Conservation (phyloP, 768 basidiomycete species). For the Leccinum subgranulosum region DNA sequence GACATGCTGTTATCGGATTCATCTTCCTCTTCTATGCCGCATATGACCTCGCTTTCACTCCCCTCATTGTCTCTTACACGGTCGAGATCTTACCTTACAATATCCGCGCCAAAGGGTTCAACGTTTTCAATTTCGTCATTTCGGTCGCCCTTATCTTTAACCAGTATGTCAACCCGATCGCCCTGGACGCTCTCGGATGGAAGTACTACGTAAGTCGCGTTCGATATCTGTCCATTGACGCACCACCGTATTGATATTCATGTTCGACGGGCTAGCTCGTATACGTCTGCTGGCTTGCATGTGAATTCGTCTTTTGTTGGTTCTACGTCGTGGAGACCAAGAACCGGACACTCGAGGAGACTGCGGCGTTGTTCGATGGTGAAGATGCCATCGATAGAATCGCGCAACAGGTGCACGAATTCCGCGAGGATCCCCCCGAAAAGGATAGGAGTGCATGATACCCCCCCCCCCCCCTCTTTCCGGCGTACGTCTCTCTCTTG, state of each 20-base stretch:
- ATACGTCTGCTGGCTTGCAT: constrained; percentile 67
- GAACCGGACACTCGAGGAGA: constrained; percentile 74
- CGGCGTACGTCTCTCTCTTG: background rate
- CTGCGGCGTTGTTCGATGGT: constrained; percentile 78
- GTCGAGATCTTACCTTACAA: constrained; percentile 84
- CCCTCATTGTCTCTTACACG: constrained; percentile 83
- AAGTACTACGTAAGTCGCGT: constrained; percentile 61
- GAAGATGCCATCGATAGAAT: constrained; percentile 46
- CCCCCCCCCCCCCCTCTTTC: background rate
- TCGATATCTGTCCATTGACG: background rate
- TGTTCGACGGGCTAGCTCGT: constrained; percentile 42
- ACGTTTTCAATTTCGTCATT: constrained; percentile 74
- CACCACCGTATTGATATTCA: background rate
- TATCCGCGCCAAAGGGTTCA: constrained; percentile 85
- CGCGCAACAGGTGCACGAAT: constrained; percentile 22
- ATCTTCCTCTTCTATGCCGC: constrained; percentile 80
- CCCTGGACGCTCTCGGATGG: constrained; percentile 61
- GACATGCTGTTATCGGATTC: constrained; percentile 75
- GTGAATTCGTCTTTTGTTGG: constrained; percentile 64
- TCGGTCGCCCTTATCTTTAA: constrained; percentile 84
- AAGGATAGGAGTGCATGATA: constrained; percentile 17
- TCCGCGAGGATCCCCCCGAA: constrained; percentile 17
- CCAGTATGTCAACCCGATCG: constrained; percentile 85
- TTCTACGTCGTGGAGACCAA: constrained; percentile 72
- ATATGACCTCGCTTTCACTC: constrained; percentile 83